These are phyloP conservation scores for Dendrostoma leiphaemia DNA, from an alignment of 2,329 filamentous ascomycete genomes.

Conservation along the genomic window DNA sequence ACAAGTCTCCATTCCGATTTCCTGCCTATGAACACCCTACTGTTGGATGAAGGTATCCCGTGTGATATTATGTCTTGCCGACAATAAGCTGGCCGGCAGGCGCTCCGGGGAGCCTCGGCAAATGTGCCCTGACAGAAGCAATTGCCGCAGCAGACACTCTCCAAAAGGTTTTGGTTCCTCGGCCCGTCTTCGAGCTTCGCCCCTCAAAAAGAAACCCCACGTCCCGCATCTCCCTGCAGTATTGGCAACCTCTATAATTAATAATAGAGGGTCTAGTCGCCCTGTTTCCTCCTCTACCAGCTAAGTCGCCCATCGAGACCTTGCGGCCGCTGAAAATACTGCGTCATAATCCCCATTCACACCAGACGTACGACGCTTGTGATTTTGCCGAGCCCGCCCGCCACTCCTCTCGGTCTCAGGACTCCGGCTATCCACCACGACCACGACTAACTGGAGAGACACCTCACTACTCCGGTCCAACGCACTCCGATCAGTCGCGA, in stretches of 20 bases:
- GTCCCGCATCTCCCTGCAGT: background rate
- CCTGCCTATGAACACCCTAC: too few relatives aligned
- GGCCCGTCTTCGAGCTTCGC: background rate
- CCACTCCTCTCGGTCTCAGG: background rate
- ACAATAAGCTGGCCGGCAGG: too few relatives aligned
- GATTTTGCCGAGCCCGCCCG: background rate
- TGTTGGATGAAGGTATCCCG: too few relatives aligned
- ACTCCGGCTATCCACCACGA: background rate
- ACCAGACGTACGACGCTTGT: background rate
- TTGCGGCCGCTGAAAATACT: background rate
- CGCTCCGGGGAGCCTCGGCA: constrained; percentile 13
- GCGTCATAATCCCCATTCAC: background rate
- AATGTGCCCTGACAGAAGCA: background rate
- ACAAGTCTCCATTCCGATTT: constrained; percentile 6
- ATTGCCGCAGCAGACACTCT: background rate
- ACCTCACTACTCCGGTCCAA: too few relatives aligned
- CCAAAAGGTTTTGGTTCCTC: background rate
- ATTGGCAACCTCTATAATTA: background rate
- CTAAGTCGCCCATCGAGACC: background rate
- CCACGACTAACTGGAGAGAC: too few relatives aligned
- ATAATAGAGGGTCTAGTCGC: background rate
- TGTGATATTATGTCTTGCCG: too few relatives aligned
- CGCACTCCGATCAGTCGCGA: too few relatives aligned
- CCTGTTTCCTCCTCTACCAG: background rate
- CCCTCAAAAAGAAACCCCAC: constrained; percentile 1